Evolutionary conservation across 768 basidiomycete species (phyloP).

Genomic region (Postia placenta): DNA sequence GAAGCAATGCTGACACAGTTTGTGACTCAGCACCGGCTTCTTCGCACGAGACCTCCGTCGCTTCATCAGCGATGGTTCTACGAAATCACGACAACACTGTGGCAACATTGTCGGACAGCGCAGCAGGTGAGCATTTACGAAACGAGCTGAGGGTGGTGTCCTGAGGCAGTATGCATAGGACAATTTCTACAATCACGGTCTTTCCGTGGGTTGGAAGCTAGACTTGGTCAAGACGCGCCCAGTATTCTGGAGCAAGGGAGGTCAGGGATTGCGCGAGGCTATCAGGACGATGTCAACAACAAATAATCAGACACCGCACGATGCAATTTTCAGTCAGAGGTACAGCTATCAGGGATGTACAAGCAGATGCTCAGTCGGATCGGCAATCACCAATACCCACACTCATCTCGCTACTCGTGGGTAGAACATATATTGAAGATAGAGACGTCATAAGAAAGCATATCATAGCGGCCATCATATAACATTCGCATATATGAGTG

Average conservation of each 20-base stretch:
- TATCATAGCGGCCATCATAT: background rate
- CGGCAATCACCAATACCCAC: background rate
- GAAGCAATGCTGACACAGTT: no score
- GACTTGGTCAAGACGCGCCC: conserved; percentile 73
- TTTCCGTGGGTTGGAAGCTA: conserved; percentile 77
- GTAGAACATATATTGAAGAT: background rate
- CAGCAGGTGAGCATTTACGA: conserved; percentile 41
- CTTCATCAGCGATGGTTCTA: conserved; percentile 42
- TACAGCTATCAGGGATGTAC: background rate
- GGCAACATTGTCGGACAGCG: conserved; percentile 52
- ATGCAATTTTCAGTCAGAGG: background rate
- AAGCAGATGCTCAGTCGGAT: background rate
- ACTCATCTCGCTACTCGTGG: background rate
- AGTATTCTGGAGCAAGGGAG: conserved; percentile 83
- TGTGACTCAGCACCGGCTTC: no score
- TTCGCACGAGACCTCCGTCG: no score
- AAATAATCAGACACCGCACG: background rate
- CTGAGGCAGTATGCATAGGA: conserved; percentile 37
- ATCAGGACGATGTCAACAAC: conserved; percentile 30
- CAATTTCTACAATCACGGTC: conserved; percentile 68
- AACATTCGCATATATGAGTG: background rate
- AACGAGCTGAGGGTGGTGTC: no score
- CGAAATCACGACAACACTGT: conserved; percentile 62
- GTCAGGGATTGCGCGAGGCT: conserved; percentile 85
- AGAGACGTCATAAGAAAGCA: background rate